Evolutionary conservation across 2,329 filamentous ascomycete species (phyloP).

Genomic region (Aureobasidium sp.): DNA sequence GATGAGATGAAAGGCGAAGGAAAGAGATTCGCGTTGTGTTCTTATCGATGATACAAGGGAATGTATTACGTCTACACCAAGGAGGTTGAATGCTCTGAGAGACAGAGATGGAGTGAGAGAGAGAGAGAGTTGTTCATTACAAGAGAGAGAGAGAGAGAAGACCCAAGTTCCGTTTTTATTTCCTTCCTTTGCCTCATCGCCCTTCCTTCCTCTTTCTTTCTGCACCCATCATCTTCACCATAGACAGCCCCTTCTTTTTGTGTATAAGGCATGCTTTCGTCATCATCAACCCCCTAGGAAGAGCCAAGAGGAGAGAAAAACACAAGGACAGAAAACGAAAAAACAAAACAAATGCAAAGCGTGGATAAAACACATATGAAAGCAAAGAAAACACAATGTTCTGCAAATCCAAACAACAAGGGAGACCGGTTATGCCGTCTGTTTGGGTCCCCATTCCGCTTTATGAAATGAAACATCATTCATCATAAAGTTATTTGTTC

Average conservation of each 20-base stretch:
- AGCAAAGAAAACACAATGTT: not conserved
- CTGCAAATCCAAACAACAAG: slow-evolving; percentile 7
- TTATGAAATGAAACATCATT: slow-evolving; percentile 14
- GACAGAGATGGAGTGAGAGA: not conserved
- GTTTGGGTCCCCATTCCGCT: slow-evolving; percentile 1
- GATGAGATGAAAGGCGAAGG: too few relatives aligned
- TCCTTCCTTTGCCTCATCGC: not conserved
- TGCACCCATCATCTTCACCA: not conserved
- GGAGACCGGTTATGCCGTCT: slow-evolving; percentile 1
- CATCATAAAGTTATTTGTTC: slow-evolving; percentile 13
- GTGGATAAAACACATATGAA: not conserved
- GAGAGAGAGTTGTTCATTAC: slow-evolving; percentile 1
- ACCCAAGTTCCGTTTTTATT: not conserved
- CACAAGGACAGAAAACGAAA: not conserved
- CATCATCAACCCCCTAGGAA: not conserved
- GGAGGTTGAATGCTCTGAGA: too few relatives aligned
- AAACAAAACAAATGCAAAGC: not conserved
- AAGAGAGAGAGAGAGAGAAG: not conserved
- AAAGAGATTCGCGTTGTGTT: too few relatives aligned
- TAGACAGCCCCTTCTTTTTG: not conserved
- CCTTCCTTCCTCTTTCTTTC: not conserved
- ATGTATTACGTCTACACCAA: too few relatives aligned
- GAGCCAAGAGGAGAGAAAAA: not conserved
- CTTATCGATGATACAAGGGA: too few relatives aligned
- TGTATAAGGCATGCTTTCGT: not conserved